These are phyloP conservation scores for Aspergillus vadensis DNA, from an alignment of 2,329 filamentous ascomycete species.

Conservation along the genomic window DNA sequence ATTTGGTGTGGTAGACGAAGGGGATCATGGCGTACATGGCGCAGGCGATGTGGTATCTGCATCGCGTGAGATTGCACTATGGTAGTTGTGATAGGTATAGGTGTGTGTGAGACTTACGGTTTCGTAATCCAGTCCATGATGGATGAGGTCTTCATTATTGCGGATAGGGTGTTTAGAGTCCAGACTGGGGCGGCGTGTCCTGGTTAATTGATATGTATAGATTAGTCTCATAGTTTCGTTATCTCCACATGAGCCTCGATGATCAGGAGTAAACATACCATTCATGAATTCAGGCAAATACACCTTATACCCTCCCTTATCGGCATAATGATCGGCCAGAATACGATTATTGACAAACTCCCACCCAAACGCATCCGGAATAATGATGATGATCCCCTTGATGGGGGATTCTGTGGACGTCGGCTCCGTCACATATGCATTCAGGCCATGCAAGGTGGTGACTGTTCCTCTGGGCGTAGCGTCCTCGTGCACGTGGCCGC, in stretches of 20 bases:
- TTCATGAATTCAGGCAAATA: slow-evolving; percentile 62
- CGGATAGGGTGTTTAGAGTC: slow-evolving; percentile 9
- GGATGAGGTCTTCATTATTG: slow-evolving; percentile 9
- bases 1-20: slow-evolving; percentile 30
- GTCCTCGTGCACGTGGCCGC: slow-evolving; percentile 47
- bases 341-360: slow-evolving; percentile 56
- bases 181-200: slow-evolving; percentile 21
- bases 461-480: slow-evolving; percentile 50
- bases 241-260: neutral
- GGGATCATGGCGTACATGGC: slow-evolving; percentile 18
- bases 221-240: neutral
- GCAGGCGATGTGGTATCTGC: slow-evolving; percentile 16
- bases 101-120: slow-evolving; percentile 16
- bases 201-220: too few relatives aligned
- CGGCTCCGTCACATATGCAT: slow-evolving; percentile 52
- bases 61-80: too few relatives aligned
- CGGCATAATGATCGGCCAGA: slow-evolving; percentile 58
- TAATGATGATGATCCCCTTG: slow-evolving; percentile 56
- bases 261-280: slow-evolving; percentile 31
- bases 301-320: slow-evolving; percentile 53
- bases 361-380: slow-evolving; percentile 61
- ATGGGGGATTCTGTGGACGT: slow-evolving; percentile 20
- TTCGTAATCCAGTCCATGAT: slow-evolving; percentile 21
- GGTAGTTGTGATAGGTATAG: too few relatives aligned
- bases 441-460: slow-evolving; percentile 51